A percentile compares a stretch with the other conserved stretches of the same genome.
Evolutionary conservation across 768 basidiomycete genomes (phyloP).

Genomic region (Rhizopogon vinicolor): DNA sequence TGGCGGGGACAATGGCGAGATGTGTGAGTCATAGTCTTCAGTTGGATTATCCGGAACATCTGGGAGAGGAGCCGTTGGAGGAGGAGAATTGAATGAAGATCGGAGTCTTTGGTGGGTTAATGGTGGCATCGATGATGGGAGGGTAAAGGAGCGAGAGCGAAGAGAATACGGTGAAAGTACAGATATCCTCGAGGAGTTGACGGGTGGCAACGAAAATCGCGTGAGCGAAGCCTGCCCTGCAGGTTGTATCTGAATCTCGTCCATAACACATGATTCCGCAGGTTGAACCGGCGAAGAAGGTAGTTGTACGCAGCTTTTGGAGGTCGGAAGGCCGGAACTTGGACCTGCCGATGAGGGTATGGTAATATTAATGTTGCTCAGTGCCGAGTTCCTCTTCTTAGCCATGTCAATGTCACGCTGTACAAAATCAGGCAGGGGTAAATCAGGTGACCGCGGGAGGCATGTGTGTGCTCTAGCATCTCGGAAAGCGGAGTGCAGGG

Average conservation of each 20-base stretch:
- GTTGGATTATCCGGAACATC: background rate
- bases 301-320: background rate
- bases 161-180: background rate
- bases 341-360: background rate
- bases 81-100: background rate
- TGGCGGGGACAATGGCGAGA: background rate
- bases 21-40: background rate
- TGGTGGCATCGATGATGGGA: background rate
- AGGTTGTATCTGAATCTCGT: background rate
- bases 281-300: background rate
- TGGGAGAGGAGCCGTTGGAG: background rate
- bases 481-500: slow-evolving; percentile 25
- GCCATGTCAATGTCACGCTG: background rate
- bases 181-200: background rate
- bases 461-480: slow-evolving; percentile 26
- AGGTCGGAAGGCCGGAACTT: background rate
- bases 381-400: background rate
- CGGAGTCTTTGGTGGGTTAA: background rate
- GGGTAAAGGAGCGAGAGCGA: background rate
- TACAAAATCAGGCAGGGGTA: slow-evolving; percentile 16
- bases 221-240: background rate
- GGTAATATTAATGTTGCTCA: background rate
- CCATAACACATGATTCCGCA: no score
- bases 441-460: slow-evolving; percentile 19
- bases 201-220: background rate